Base-by-base conservation (phyloP, 176 grass and related monocot species). In the Rhynchospora tenuis region DNA sequence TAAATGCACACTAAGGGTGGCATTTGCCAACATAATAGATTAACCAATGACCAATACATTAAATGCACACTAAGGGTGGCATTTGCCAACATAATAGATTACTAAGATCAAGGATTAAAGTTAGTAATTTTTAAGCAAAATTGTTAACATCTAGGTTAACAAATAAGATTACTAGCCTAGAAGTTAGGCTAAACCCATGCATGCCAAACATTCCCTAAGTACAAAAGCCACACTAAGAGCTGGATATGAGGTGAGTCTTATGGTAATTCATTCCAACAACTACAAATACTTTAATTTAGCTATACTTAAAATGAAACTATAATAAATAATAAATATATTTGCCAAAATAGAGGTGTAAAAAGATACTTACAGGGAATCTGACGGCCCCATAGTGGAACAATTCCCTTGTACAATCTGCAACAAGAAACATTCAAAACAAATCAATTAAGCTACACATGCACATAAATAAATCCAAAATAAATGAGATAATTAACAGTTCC, bases 331-430 rank as follows among this genome's bases (percentile, higher is more conserved):
- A 12, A 60, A 75, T 6, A 42, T 27, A 84, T 43, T 14, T 76
- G 26, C 46, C n/a, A 20, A 64, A 47, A 59, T 46, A 44, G 13
- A 72, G 71, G 15, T 59, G 75, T 20, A 81, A 26, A 38, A 33
- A 81, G 43, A 65, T 61, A 75, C 88, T 94, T 88, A 94, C 94
- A 97, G 47, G 94, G 92, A 83, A 97, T 94, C 78, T 94, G 92
- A 67, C 90, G 90, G 6, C 94, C 94, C 94, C 92, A 97, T 6
- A 97, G 92, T 9, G 90, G 92, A 88, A 97, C 94, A 51, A 94
- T 23, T 57, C 94, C 94, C 84, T 97, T 97, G 88, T 97, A 94
- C 12, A 97, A 72, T 81, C 94, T 97, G 81, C 9, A 73, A 85
- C 69, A 55, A 61, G 83, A 38, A 83, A 77, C 9, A 57, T 63